These are phyloP conservation scores for Ilex aquifolium DNA, from an alignment of 257 asterid genomes.

Conservation along the genomic window DNA sequence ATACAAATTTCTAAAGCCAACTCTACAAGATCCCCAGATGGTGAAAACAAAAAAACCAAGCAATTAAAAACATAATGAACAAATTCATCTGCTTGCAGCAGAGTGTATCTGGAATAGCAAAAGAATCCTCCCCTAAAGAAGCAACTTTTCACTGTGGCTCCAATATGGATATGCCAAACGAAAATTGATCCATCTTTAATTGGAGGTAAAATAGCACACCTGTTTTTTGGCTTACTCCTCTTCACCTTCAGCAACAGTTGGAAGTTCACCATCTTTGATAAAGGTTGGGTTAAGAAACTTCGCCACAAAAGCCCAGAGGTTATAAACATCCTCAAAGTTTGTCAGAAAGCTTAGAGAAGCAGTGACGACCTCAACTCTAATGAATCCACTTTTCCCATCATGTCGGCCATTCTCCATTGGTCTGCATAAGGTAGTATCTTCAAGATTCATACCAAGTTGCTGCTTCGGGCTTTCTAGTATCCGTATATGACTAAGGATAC, in stretches of 20 bases:
- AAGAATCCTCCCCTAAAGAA: constrained; percentile 23
- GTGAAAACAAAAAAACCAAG: constrained; percentile 27
- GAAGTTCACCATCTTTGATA: constrained; percentile 66
- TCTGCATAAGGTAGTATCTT: constrained; percentile 79
- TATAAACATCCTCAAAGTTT: constrained; percentile 89
- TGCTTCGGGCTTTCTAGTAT: constrained; percentile 59
- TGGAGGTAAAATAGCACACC: not conserved
- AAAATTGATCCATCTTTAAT: not conserved
- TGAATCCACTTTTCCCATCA: constrained; percentile 67
- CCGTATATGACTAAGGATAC: constrained; percentile 83
- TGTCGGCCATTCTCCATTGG: constrained; percentile 79
- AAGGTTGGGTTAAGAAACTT: constrained; percentile 80
- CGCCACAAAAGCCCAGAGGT: constrained; percentile 94
- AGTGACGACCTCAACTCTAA: constrained; percentile 92
- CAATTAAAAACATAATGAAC: constrained; percentile 57
- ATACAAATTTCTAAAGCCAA: constrained; percentile 42
- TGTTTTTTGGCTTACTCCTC: constrained; percentile 30
- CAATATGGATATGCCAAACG: too few species aligned
- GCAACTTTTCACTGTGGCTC: too few species aligned
- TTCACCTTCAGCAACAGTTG: constrained; percentile 66
- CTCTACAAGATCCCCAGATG: constrained; percentile 44
- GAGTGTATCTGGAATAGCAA: constrained; percentile 35
- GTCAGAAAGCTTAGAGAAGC: constrained; percentile 91
- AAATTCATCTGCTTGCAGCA: constrained; percentile 40
- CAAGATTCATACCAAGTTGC: constrained; percentile 47